A percentile compares a stretch with the other conserved stretches of the same genome.
These are phyloP conservation scores for Phytophthora hybrid DNA, from an alignment of 352 stramenopile genomes.

Conservation along the genomic window DNA sequence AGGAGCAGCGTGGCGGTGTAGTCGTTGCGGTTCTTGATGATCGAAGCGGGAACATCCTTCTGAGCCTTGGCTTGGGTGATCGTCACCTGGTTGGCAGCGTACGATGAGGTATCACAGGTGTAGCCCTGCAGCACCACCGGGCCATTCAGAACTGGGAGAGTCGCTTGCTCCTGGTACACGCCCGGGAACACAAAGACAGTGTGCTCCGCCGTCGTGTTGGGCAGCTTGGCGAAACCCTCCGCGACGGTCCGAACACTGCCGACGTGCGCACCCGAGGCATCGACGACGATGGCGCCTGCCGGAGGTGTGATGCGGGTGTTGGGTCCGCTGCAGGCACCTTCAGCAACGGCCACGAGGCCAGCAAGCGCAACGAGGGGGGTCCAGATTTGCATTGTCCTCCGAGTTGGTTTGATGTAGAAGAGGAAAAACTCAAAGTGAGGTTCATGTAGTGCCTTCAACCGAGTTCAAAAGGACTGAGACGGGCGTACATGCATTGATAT, in stretches of 20 bases:
- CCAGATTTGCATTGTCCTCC: slow-evolving; percentile 19
- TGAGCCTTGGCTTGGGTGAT: slow-evolving; percentile 32
- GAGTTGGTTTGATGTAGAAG: background rate
- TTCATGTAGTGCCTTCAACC: too few relatives aligned
- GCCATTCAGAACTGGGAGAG: slow-evolving; percentile 14
- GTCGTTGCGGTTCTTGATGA: slow-evolving; percentile 24
- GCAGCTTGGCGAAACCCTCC: slow-evolving; percentile 21
- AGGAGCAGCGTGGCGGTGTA: slow-evolving; percentile 26
- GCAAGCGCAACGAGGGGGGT: slow-evolving; percentile 7
- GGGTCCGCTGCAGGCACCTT: slow-evolving; percentile 19
- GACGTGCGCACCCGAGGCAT: slow-evolving; percentile 18
- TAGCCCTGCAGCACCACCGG: slow-evolving; percentile 31
- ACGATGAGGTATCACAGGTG: slow-evolving; percentile 27
- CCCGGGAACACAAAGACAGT: slow-evolving; percentile 27
- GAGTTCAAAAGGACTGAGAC: too few relatives aligned
- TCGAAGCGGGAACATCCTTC: slow-evolving; percentile 25
- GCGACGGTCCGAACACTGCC: slow-evolving; percentile 24
- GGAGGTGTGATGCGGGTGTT: slow-evolving; percentile 20
- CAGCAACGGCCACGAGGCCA: slow-evolving; percentile 6
- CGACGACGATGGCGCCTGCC: slow-evolving; percentile 34
- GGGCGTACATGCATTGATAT: too few relatives aligned
- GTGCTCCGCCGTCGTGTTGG: slow-evolving; percentile 23
- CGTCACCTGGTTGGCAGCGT: slow-evolving; percentile 29
- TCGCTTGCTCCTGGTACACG: slow-evolving; percentile 23
- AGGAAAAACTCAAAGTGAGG: slow-evolving; percentile 25